Conservation (phyloP, 2,329 filamentous ascomycete genomes). For the Sporothrix inflata region DNA sequence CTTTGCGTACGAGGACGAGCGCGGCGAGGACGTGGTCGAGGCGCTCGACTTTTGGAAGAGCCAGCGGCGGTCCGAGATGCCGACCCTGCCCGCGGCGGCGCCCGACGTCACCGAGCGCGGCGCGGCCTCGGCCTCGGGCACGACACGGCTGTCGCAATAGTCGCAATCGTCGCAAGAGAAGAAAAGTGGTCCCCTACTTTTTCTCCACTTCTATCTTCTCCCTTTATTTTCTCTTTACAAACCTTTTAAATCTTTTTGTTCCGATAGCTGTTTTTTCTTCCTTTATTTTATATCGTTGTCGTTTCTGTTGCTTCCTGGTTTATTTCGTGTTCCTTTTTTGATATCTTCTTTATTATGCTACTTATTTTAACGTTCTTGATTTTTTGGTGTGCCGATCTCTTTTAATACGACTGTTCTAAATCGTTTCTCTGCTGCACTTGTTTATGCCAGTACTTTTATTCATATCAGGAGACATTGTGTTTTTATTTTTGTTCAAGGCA, state of each 20-base stretch:
- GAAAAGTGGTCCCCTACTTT: too few species aligned
- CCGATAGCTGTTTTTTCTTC: background rate
- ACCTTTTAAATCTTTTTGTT: background rate
- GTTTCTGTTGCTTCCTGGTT: background rate
- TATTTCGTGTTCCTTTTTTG: background rate
- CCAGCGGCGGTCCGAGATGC: constrained; percentile 50
- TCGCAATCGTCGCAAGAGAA: background rate
- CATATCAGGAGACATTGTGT: too few species aligned
- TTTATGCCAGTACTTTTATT: too few species aligned
- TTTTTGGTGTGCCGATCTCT: constrained; percentile 1
- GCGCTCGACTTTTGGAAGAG: constrained; percentile 95
- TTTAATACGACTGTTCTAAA: background rate
- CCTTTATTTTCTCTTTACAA: background rate
- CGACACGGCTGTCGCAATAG: constrained; percentile 30
- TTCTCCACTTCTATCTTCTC: background rate
- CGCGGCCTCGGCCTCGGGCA: constrained; percentile 7
- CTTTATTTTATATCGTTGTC: background rate
- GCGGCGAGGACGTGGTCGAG: constrained; percentile 89
- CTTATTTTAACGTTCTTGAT: background rate
- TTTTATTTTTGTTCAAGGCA: too few species aligned
- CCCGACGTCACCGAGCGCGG: background rate
- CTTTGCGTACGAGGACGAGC: constrained; percentile 96
- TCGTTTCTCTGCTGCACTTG: too few species aligned
- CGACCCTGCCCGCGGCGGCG: constrained; percentile 21
- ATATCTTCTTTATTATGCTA: constrained; percentile 14